Evolutionary conservation across 179 eudicot species (phyloP).

Genomic region (Beta macrorhiza): DNA sequence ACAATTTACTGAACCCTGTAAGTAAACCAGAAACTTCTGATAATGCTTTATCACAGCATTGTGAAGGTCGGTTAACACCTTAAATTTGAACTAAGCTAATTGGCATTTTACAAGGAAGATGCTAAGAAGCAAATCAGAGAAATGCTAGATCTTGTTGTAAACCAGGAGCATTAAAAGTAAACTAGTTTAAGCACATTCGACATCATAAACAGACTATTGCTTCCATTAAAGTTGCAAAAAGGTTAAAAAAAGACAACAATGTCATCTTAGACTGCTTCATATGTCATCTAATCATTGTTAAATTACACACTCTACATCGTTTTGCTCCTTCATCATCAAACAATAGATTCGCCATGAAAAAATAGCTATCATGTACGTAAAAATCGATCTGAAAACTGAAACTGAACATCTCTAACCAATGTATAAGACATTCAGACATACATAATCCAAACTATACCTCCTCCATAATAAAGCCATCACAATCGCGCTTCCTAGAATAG

Average conservation of each 20-base stretch:
- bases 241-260: not conserved
- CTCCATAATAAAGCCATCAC: slow-evolving; percentile 12
- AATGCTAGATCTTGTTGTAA: not conserved
- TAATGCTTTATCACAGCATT: not conserved
- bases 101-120: slow-evolving; percentile 4
- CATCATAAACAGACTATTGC: not conserved
- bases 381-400: not conserved
- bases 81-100: not conserved
- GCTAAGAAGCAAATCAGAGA: not conserved
- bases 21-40: not conserved
- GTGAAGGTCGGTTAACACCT: not conserved
- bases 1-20: not conserved
- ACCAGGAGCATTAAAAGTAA: slow-evolving; percentile 1
- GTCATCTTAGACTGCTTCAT: not conserved
- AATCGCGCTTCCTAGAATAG: not conserved
- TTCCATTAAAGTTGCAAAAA: not conserved
- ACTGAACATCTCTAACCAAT: not conserved
- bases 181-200: not conserved
- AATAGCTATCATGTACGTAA: not conserved
- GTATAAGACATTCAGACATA: not conserved
- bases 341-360: slow-evolving; percentile 2
- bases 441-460: slow-evolving; percentile 17
- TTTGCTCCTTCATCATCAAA: not conserved
- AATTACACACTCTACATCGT: not conserved
- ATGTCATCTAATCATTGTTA: not conserved